Percentiles rank a stretch among this genome's conserved stretches.
These are phyloP conservation scores for Cantharellus anzutake DNA, from an alignment of 768 basidiomycete genomes.

Conservation along the genomic window DNA sequence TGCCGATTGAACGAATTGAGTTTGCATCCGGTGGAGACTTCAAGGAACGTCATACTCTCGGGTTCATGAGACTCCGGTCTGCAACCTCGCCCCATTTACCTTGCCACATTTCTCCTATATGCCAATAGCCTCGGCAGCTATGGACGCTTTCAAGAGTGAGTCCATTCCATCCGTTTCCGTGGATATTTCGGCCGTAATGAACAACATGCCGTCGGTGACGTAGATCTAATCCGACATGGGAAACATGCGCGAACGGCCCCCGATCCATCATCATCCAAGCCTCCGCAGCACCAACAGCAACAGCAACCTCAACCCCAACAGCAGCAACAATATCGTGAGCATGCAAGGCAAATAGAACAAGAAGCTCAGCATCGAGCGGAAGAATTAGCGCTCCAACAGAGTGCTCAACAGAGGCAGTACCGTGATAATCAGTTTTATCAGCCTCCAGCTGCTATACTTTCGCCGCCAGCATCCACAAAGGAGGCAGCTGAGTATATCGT, in stretches of 20 bases:
- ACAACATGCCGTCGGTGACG: slow-evolving; percentile 4
- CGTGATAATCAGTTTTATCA: slow-evolving; percentile 10
- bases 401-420: slow-evolving; percentile 13
- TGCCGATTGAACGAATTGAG: background rate
- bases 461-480: slow-evolving; percentile 12
- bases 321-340: slow-evolving; percentile 12
- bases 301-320: slow-evolving; percentile 14
- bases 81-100: background rate
- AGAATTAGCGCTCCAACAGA: slow-evolving; percentile 20
- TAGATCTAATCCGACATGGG: slow-evolving; percentile 71
- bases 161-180: slow-evolving; percentile 8
- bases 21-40: background rate
- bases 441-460: slow-evolving; percentile 12
- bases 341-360: background rate
- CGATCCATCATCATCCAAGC: slow-evolving; percentile 4
- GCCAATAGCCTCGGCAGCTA: slow-evolving; percentile 22
- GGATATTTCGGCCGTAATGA: slow-evolving; percentile 10
- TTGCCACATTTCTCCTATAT: background rate
- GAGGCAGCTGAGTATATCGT: slow-evolving; percentile 45
- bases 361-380: background rate
- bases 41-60: background rate
- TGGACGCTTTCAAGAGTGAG: slow-evolving; percentile 79
- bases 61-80: background rate
- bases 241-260: slow-evolving; percentile 29
- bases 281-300: slow-evolving; percentile 6